Base-by-base conservation (phyloP, 306 rosid genomes). In the Carpinus fangiana region DNA sequence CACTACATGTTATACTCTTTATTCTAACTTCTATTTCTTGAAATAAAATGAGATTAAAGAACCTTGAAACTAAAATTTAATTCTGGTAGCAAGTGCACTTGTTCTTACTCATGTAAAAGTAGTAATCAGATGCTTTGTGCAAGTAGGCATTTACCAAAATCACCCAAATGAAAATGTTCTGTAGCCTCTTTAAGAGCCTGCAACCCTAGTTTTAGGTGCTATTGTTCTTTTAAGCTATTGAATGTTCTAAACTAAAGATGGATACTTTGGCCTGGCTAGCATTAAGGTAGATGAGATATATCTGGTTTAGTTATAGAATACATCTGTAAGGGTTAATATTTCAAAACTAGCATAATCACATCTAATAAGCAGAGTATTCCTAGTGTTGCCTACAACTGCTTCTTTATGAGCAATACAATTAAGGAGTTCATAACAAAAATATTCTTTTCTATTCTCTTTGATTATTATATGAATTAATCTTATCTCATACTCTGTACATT, bases 381-480 rank as follows among this genome's bases (percentile, higher is more conserved):
- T 60, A 71, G 52, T 48, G 65, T 61, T 78, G 73, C 51, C 53
- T 70, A 70, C 17, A 57, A 28, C 48, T 65, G 53, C 61, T 23
- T 78, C 47, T 72, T 43, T 67, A 3, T 68, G 54, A 68, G 74
- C 36, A 20, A 9, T n/a, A 56, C 4, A 41, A 73, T 43, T n/a
- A 41, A 56, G 13, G 34, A 56, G 14, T 51, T 73, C 56, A 12
- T 16, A n/a, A 23, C 16, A 26, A 18, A 67, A 67, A 14, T 4
- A 2, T 76, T 23, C 41, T 20, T 76, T 7, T 36, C 43, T 23
- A 28, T 69, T 16, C 31, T 67, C 23, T 11, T 67, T 67, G 18
- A 67, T 67, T 41, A 67, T 20, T 10, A 18, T 67, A 67, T 67
- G 14, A n/a, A 77, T 36, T 52, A 69, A 21, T 14, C 11, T 68